These are phyloP conservation scores for Luzula sylvatica DNA, from an alignment of 176 grass and related monocot genomes.

Conservation along the genomic window DNA sequence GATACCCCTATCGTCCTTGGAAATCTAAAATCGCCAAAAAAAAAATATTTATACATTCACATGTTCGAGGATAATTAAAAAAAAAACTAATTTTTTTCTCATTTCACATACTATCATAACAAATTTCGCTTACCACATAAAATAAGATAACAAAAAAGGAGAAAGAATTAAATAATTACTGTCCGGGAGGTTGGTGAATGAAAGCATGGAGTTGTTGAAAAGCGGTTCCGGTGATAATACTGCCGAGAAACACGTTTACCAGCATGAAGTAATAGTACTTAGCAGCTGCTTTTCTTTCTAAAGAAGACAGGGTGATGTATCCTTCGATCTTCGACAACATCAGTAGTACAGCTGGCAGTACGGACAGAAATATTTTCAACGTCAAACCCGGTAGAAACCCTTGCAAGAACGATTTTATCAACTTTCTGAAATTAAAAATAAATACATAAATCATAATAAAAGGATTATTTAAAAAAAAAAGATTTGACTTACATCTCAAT, in stretches of 20 bases:
- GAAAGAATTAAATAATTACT: conserved; percentile 49
- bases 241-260: conserved; percentile 91
- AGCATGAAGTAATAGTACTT: conserved; percentile 99
- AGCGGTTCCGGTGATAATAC: conserved; percentile 83
- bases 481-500: conserved; percentile 50
- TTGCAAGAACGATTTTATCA: conserved; percentile 85
- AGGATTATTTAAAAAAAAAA: neutral
- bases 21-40: conserved; percentile 33
- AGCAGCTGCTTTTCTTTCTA: conserved; percentile 79
- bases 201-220: conserved; percentile 86
- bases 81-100: no score
- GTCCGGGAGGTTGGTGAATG: conserved; percentile 59
- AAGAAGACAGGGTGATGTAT: conserved; percentile 74
- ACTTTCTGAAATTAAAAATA: conserved; percentile 39
- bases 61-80: no score
- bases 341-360: conserved; percentile 79
- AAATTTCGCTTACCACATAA: no score
- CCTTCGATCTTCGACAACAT: conserved; percentile 98
- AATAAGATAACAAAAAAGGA: conserved; percentile 8
- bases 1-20: conserved; percentile 85
- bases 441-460: neutral
- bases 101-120: no score
- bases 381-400: conserved; percentile 92
- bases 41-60: neutral
- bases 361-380: conserved; percentile 80